Evolutionary conservation across 2,329 filamentous ascomycete genomes (phyloP), one percentile per base, ranked within the genome.

Genomic region (Fusarium beomiforme): DNA sequence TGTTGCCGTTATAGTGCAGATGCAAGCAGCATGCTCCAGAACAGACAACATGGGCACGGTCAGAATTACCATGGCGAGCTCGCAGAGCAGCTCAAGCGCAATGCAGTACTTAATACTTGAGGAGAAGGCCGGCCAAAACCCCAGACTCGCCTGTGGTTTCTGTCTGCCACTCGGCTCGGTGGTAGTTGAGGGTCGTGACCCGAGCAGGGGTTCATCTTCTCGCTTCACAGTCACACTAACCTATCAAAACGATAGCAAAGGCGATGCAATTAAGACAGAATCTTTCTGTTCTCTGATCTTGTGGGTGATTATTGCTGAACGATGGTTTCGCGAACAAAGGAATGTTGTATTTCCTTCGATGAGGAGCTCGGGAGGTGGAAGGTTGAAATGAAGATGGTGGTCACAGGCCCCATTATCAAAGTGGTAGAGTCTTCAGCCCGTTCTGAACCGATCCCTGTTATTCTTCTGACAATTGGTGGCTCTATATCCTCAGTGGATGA

Each of bases 391-490:
- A 29, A 29, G 26, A 5, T 29, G 26, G 26, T 29, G 26, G 26
- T 29, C 26, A 29, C 10, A 29, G 4, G 10, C 26, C 26, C 26
- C 26, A 7, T 29, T 5, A 2, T 11, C 29, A 0, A 24, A 16
- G 2, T 50, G 2, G 6, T 9, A 19, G 46, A 50, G 11, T 2
- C 29, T 34, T 13, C 14, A 0, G 10, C 11, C 6, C 6, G 29
- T 2, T 3, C 6, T 19, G 29, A 24, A 8, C 11, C 21, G 1
- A 10, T 19, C 6, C 29, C 46, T 1, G 16, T 23, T 7, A 10
- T 24, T 1, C 21, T 50, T 2, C 6, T 24, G 11, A 16, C 19
- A 0, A 4, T 24, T n/a, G 5, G 3, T 4, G 8, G 34, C 31
- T 50, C 3, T 24, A 24, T n/a, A 24, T 3, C 47, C n/a, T 50